A percentile compares a stretch with the other conserved stretches of the same genome.
phyloP scores from a whole-genome alignment of 2,329 filamentous ascomycete species.

The Periconia sp. region DNA sequence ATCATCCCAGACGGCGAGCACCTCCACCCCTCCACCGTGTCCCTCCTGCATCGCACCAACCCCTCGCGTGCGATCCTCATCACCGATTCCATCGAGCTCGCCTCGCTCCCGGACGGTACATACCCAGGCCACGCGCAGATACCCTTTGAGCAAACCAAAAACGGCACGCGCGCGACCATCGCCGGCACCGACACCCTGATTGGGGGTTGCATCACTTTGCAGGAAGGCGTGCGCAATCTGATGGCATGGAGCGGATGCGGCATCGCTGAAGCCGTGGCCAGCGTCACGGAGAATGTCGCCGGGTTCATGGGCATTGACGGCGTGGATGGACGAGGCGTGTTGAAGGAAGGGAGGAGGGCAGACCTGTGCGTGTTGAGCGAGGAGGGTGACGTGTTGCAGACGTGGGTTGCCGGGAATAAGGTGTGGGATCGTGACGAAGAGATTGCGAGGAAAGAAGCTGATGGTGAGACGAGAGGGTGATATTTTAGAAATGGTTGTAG shows the following conservation, averaged over 20 bases:
- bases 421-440: slow-evolving; percentile 48
- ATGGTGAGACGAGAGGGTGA: slow-evolving; percentile 30
- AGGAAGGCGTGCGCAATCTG: slow-evolving; percentile 54
- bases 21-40: slow-evolving; percentile 53
- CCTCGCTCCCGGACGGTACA: slow-evolving; percentile 53
- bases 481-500: neutral
- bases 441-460: slow-evolving; percentile 23
- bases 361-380: slow-evolving; percentile 54
- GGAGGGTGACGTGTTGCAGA: slow-evolving; percentile 51
- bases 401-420: slow-evolving; percentile 53
- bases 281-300: slow-evolving; percentile 55
- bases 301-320: slow-evolving; percentile 51
- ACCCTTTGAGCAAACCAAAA: slow-evolving; percentile 52
- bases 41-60: slow-evolving; percentile 51
- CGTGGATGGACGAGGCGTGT: slow-evolving; percentile 44
- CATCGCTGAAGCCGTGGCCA: slow-evolving; percentile 52
- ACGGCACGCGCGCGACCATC: slow-evolving; percentile 53
- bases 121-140: slow-evolving; percentile 58
- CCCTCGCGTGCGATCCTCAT: slow-evolving; percentile 54
- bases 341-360: slow-evolving; percentile 50
- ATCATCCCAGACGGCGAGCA: slow-evolving; percentile 59
- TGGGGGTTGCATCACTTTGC: slow-evolving; percentile 55
- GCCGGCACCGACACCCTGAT: slow-evolving; percentile 57
- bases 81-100: slow-evolving; percentile 58
- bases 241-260: slow-evolving; percentile 50